A percentile compares a stretch with the other conserved stretches of the same genome.
These are phyloP conservation scores for Cylindrotheca fusiformis DNA, from an alignment of 108 stramenopile species.

Conservation along the genomic window DNA sequence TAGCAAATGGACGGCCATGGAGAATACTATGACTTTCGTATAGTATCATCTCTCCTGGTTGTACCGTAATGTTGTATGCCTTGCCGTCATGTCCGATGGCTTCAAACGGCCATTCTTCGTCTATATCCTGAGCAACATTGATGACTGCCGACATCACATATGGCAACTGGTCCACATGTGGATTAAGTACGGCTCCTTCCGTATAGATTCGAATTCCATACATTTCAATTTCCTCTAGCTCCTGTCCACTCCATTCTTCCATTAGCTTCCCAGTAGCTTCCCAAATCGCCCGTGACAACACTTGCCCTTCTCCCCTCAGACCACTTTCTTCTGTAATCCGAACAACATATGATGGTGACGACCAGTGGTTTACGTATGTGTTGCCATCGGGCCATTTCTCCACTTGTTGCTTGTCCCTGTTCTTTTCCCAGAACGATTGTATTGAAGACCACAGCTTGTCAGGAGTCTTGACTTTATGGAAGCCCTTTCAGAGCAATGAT, in stretches of 20 bases:
- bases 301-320: slow-evolving; percentile 66
- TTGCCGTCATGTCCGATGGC: slow-evolving; percentile 80
- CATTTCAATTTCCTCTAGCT: slow-evolving; percentile 68
- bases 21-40: slow-evolving; percentile 45
- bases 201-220: slow-evolving; percentile 91
- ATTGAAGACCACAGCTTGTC: slow-evolving; percentile 50
- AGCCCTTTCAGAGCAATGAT: slow-evolving; percentile 42
- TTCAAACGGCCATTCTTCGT: slow-evolving; percentile 74
- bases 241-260: slow-evolving; percentile 89
- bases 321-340: slow-evolving; percentile 61
- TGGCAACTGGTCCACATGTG: slow-evolving; percentile 91
- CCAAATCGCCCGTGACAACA: slow-evolving; percentile 69
- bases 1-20: slow-evolving; percentile 51
- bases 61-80: slow-evolving; percentile 40
- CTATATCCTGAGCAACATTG: slow-evolving; percentile 81
- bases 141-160: slow-evolving; percentile 86
- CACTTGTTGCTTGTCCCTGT: slow-evolving; percentile 26
- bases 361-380: slow-evolving; percentile 78
- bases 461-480: slow-evolving; percentile 64
- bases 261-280: slow-evolving; percentile 66
- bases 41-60: slow-evolving; percentile 61
- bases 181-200: slow-evolving; percentile 69
- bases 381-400: slow-evolving; percentile 48
- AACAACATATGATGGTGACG: slow-evolving; percentile 64
- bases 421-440: slow-evolving; percentile 51